phyloP scores from a whole-genome alignment of 306 rosid genomes.

The Echinosophora koreensis region DNA sequence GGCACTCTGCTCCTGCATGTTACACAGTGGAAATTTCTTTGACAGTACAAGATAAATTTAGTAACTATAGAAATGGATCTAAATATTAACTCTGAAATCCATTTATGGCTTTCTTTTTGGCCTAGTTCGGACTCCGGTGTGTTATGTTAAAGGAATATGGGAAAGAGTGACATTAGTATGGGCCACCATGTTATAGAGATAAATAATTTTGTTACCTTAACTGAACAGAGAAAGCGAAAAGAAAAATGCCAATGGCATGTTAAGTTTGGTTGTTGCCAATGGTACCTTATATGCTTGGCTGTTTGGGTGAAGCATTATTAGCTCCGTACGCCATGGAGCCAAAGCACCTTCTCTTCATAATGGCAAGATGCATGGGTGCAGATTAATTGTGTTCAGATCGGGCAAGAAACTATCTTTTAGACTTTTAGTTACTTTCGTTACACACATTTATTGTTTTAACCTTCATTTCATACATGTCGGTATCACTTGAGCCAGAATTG shows the following conservation, averaged over 20 bases:
- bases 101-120: neutral
- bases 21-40: neutral
- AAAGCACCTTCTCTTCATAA: slow-evolving; percentile 35
- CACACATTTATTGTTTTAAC: neutral
- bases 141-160: neutral
- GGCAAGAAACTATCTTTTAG: neutral
- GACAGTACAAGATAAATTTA: neutral
- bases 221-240: neutral
- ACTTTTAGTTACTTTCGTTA: neutral
- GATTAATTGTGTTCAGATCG: slow-evolving; percentile 18
- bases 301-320: slow-evolving; percentile 25
- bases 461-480: neutral
- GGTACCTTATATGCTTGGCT: neutral
- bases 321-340: neutral
- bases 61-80: neutral
- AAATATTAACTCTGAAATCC: neutral
- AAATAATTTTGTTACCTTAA: neutral
- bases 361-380: slow-evolving; percentile 18
- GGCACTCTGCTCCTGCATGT: neutral
- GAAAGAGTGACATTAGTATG: neutral
- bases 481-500: neutral
- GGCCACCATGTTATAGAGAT: neutral
- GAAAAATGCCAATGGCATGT: neutral
- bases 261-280: neutral
- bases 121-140: neutral